Conservation (phyloP, 257 asterid species). For the Nicotiana tabacum region DNA sequence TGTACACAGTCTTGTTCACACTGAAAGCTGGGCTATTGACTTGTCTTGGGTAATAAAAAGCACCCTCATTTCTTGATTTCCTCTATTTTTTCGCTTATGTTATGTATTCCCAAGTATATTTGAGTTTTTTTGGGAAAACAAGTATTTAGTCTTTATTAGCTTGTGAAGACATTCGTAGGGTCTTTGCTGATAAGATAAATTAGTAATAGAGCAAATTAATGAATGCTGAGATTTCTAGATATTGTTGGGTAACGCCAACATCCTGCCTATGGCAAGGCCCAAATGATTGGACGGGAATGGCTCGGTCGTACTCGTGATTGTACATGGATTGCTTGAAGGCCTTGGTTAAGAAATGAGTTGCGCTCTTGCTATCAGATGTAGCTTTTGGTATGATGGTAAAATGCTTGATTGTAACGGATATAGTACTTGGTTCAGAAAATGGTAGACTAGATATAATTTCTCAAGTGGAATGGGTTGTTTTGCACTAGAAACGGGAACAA, state of each 20-base stretch:
- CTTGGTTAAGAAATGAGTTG: too few species aligned
- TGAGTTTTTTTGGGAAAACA: not conserved
- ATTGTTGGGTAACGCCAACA: too few species aligned
- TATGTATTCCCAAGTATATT: not conserved
- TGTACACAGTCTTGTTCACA: constrained; percentile 93
- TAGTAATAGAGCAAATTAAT: not conserved
- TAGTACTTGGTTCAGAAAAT: not conserved
- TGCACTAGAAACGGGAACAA: not conserved
- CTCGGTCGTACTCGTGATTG: too few species aligned
- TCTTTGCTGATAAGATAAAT: not conserved
- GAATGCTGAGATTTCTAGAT: not conserved
- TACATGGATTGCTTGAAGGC: too few species aligned
- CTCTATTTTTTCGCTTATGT: not conserved
- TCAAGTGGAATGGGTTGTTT: not conserved
- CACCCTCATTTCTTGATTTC: not conserved
- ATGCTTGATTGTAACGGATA: too few species aligned
- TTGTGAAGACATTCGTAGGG: not conserved
- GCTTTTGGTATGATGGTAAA: too few species aligned
- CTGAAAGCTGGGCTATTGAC: constrained; percentile 98
- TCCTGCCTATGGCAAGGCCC: too few species aligned
- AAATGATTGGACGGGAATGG: too few species aligned
- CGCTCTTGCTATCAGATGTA: too few species aligned
- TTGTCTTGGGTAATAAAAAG: constrained; percentile 72
- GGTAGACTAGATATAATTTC: not conserved
- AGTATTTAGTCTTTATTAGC: not conserved